phyloP scores from a whole-genome alignment of 305 asterid genomes.

The Solanum aculeatissimum region DNA sequence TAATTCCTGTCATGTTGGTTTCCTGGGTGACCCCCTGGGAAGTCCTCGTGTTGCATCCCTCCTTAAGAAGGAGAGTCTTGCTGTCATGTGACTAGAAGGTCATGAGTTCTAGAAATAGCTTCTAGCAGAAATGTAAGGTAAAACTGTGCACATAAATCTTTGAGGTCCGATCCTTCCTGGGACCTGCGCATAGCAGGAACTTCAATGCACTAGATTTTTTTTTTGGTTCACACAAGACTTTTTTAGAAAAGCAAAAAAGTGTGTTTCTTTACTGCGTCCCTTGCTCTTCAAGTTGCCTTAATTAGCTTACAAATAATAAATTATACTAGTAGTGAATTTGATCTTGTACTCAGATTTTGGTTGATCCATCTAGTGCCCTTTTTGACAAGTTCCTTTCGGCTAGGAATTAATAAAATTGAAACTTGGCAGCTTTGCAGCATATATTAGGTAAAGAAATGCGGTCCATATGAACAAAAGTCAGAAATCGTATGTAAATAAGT shows the following conservation, averaged over 20 bases:
- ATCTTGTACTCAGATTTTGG: not conserved
- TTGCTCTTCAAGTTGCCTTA: not conserved
- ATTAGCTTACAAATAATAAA: not conserved
- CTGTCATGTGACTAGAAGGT: no score
- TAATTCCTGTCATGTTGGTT: not conserved
- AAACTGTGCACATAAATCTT: no score
- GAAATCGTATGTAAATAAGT: not conserved
- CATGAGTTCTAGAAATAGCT: no score
- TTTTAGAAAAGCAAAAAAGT: not conserved
- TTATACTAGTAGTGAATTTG: not conserved
- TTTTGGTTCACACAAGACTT: not conserved
- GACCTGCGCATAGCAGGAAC: no score
- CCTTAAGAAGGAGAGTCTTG: no score
- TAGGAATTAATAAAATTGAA: not conserved
- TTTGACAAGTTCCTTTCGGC: slow-evolving; percentile 5
- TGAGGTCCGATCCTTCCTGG: no score
- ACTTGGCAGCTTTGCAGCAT: not conserved
- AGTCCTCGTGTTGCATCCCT: no score
- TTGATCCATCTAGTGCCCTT: not conserved
- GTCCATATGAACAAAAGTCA: slow-evolving; percentile 1
- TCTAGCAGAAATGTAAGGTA: no score
- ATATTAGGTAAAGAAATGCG: slow-evolving; percentile 3
- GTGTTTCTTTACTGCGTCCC: not conserved
- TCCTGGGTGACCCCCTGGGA: no score
- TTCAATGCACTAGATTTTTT: no score